These are phyloP conservation scores for Monilinia laxa DNA, from an alignment of 2,329 filamentous ascomycete genomes.

Conservation along the genomic window DNA sequence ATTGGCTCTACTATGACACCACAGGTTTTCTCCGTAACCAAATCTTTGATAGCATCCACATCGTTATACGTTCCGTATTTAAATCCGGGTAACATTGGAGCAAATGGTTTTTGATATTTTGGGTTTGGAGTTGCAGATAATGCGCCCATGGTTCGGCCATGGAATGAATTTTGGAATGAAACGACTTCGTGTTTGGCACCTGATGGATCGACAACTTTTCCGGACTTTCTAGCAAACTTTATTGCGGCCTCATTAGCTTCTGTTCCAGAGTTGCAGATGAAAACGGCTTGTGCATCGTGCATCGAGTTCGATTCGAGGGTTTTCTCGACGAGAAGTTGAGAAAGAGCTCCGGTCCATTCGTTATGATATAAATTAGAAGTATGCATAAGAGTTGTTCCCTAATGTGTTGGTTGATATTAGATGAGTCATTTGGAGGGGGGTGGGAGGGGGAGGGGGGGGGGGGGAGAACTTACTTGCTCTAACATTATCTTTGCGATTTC, in stretches of 20 bases:
- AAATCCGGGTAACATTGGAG: constrained; percentile 94
- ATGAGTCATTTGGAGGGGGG: constrained; percentile 3
- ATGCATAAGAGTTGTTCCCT: constrained; percentile 78
- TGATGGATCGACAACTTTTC: constrained; percentile 69
- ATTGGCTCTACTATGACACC: constrained; percentile 97
- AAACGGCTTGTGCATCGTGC: constrained; percentile 75
- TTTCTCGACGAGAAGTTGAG: constrained; percentile 77
- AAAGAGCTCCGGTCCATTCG: constrained; percentile 88
- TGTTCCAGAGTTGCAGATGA: constrained; percentile 93
- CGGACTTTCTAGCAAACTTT: constrained; percentile 92
- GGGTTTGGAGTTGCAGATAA: constrained; percentile 96
- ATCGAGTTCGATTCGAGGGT: constrained; percentile 79
- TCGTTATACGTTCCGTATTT: constrained; percentile 85
- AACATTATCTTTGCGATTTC: constrained; percentile 73
- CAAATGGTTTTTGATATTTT: constrained; percentile 94
- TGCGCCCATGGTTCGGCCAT: constrained; percentile 93
- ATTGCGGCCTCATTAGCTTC: constrained; percentile 98
- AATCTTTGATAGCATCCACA: constrained; percentile 63
- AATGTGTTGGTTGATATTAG: constrained; percentile 7
- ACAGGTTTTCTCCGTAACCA: constrained; percentile 84
- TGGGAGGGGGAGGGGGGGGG: not conserved
- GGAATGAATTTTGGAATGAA: constrained; percentile 89
- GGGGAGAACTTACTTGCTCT: constrained; percentile 61
- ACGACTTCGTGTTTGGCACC: constrained; percentile 80
- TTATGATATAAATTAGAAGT: constrained; percentile 97